phyloP scores from a whole-genome alignment of 139 green algal genomes.

The Limnomonas spitsbergensis region DNA sequence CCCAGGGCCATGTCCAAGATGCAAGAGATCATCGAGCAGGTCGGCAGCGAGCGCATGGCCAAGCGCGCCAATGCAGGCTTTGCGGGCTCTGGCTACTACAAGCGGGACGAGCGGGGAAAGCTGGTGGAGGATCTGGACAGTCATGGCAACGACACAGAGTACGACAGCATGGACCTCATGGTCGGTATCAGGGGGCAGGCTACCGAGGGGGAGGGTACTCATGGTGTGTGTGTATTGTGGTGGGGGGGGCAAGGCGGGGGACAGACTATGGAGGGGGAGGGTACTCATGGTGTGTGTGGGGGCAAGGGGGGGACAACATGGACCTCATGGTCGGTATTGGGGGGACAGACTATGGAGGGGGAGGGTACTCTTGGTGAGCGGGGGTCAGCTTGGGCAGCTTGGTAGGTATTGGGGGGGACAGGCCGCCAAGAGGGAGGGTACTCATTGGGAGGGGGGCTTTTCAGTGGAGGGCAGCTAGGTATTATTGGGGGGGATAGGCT shows the following conservation, averaged over 20 bases:
- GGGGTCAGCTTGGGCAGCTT: background rate
- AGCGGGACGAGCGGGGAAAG: constrained; percentile 16
- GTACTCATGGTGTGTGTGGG: constrained; percentile 16
- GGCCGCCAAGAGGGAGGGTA: constrained; percentile 11
- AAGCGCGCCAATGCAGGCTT: background rate
- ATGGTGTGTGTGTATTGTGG: background rate
- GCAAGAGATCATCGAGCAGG: constrained; percentile 3
- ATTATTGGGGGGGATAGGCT: constrained; percentile 18
- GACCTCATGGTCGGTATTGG: constrained; percentile 33
- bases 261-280: constrained; percentile 7
- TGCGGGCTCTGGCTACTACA: constrained; percentile 3
- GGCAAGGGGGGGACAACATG: constrained; percentile 41
- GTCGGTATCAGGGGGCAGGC: constrained; percentile 15
- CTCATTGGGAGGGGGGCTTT: constrained; percentile 1
- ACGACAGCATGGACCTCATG: constrained; percentile 37
- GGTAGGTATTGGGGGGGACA: constrained; percentile 14
- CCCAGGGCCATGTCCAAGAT: constrained; percentile 14
- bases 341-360: background rate
- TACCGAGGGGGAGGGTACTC: no score
- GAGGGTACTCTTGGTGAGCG: no score
- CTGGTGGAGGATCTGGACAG: constrained; percentile 19
- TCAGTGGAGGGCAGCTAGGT: background rate
- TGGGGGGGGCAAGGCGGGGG: constrained; percentile 17
- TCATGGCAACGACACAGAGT: constrained; percentile 36
- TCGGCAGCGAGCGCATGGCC: constrained; percentile 8